Evolutionary conservation across 2,329 filamentous ascomycete genomes (phyloP), one percentile per base, ranked within the genome.

Genomic region (Scedosporium minutisporum): DNA sequence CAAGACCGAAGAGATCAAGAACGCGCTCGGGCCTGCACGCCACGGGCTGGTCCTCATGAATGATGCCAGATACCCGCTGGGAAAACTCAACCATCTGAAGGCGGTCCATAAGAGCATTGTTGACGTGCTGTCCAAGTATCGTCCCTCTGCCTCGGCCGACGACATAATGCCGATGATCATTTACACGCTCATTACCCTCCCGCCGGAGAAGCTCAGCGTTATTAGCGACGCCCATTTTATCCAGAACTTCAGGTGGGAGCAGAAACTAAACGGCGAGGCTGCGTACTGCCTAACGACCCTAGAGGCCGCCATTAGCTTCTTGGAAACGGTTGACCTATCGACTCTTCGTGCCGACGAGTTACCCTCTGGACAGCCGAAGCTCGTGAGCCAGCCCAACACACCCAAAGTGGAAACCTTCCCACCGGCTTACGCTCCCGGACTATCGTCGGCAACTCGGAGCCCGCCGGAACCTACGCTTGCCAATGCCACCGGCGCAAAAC

Each of bases 151-250:
- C 0, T 97, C 95, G 1, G 95, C 95, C 2, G 95, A 99, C 71
- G 95, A 97, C 75, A 96, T 99, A 62, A 87, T 99, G 73, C 95
- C 95, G 0, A 96, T 96, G 74, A 82, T 99, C 65, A 99, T 99
- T 65, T 99, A 96, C 76, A 91, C 92, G 0, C 83, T 99, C 64
- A 96, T 99, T 71, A 97, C 92, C 2, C 88, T 93, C 55, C 88
- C 91, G 0, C 89, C 93, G 0, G 90, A 95, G 73, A 85, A 87
- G 41, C 87, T 97, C 58, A 90, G 93, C 72, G 88, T 93, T 62
- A 91, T 96, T 70, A 97, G 93, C 78, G 96, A 99, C 72, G 80
- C 96, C n/a, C 86, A 89, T 68, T 99, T 97, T 72, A 92, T 97
- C 67, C 93, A 97, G 71, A 81, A 89, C 65, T 99, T 99, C 72